Conservation (phyloP, 1,284 basidiomycete genomes). For the Jaminaea rosea region DNA sequence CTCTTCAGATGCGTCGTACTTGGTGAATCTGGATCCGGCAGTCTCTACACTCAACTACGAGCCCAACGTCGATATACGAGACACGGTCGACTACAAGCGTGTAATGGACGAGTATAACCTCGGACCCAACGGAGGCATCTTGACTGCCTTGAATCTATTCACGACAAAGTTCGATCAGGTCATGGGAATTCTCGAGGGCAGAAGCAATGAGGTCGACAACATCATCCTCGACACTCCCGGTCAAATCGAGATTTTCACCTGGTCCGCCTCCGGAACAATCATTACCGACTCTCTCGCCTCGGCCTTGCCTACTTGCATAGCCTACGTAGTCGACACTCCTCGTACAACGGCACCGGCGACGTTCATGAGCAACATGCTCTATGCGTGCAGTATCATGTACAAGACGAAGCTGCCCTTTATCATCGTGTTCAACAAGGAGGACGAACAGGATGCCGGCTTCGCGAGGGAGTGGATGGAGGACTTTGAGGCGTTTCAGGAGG, state of each 20-base stretch:
- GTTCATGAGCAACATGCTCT: conserved; percentile 99
- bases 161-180: conserved; percentile 99
- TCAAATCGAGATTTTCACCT: conserved; percentile 99
- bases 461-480: conserved; percentile 97
- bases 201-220: conserved; percentile 73
- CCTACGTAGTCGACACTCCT: conserved; percentile 96
- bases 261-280: conserved; percentile 96
- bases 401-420: conserved; percentile 96
- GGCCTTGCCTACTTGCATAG: conserved; percentile 83
- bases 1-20: conserved; percentile 61
- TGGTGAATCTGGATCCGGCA: conserved; percentile 95
- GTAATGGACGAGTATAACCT: conserved; percentile 99
- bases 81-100: conserved; percentile 92
- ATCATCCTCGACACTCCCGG: conserved; percentile 94
- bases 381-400: conserved; percentile 97
- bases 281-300: conserved; percentile 97
- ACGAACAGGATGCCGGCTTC: conserved; percentile 78
- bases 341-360: conserved; percentile 89
- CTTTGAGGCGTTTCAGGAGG: conserved; percentile 65
- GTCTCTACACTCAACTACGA: conserved; percentile 83
- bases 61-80: conserved; percentile 93
- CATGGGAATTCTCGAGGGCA: conserved; percentile 78
- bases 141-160: conserved; percentile 94
- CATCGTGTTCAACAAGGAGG: conserved; percentile 97
- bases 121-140: conserved; percentile 93